Evolutionary conservation across 1,284 basidiomycete species (phyloP).

Genomic region (Cutaneotrichosporon spelunceum): DNA sequence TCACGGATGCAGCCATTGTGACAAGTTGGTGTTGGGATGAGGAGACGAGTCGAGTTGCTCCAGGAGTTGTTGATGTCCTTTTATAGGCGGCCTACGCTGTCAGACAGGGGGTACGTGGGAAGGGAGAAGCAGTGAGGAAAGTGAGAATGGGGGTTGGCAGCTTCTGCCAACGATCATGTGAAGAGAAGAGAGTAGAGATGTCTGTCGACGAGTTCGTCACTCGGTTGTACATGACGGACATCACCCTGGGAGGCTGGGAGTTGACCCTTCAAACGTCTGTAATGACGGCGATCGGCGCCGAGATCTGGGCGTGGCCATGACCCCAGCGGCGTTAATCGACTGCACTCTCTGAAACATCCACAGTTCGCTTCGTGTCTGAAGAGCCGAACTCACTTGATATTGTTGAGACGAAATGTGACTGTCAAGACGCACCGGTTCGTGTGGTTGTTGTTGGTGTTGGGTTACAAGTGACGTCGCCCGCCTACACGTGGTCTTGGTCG

Average conservation of each 20-base stretch:
- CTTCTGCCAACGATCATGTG: not conserved
- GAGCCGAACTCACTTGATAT: not conserved
- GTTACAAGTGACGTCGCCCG: not conserved
- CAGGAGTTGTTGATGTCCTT: not conserved
- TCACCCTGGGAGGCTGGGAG: not conserved
- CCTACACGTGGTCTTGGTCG: not conserved
- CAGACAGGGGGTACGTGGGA: not conserved
- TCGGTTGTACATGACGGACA: not conserved
- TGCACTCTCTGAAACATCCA: not conserved
- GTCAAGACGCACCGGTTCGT: not conserved
- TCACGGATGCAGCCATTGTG: not conserved
- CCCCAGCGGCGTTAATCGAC: not conserved
- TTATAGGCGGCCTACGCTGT: not conserved
- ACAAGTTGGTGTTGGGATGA: not conserved
- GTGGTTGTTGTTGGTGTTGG: not conserved
- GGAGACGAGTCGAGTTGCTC: not conserved
- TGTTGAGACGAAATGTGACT: not conserved
- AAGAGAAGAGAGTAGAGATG: not conserved
- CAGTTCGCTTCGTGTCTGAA: not conserved
- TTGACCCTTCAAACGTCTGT: not conserved
- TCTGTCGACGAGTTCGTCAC: not conserved
- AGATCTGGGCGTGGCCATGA: not conserved
- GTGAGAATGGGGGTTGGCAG: not conserved
- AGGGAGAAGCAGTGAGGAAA: not conserved
- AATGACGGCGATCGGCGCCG: not conserved